Percentiles rank a stretch among this genome's conserved stretches.
These are phyloP conservation scores for Fraxinus excelsior DNA, from an alignment of 257 asterid species.

Conservation along the genomic window DNA sequence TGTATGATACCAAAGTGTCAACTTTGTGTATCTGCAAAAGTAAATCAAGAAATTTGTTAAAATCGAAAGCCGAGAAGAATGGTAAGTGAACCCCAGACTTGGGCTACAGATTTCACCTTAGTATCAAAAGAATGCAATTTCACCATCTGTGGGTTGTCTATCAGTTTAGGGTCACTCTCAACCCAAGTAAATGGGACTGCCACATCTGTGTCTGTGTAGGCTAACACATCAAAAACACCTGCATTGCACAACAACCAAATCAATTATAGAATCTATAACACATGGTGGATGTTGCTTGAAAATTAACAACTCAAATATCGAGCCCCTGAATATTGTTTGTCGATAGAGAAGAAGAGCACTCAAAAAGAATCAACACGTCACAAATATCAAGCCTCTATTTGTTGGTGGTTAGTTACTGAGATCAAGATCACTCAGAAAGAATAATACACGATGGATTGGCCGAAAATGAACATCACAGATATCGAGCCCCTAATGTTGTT, in stretches of 20 bases:
- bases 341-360: too few species aligned
- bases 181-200: constrained; percentile 88
- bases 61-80: too few species aligned
- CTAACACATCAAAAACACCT: constrained; percentile 92
- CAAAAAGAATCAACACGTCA: too few species aligned
- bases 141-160: constrained; percentile 95
- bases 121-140: constrained; percentile 93
- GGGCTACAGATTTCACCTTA: constrained; percentile 50
- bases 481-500: too few species aligned
- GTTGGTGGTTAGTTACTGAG: too few species aligned
- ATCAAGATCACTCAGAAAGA: too few species aligned
- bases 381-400: too few species aligned
- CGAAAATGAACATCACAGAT: too few species aligned
- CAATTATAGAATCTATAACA: background rate
- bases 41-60: background rate
- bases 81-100: background rate
- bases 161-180: constrained; percentile 94
- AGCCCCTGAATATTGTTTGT: too few species aligned
- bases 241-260: constrained; percentile 15
- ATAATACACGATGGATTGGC: too few species aligned
- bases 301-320: too few species aligned
- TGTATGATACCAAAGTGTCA: constrained; percentile 90
- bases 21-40: constrained; percentile 91
- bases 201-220: constrained; percentile 83
- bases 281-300: too few species aligned